Conservation (phyloP, 208 protist species). For the Trypanosoma grayi region DNA sequence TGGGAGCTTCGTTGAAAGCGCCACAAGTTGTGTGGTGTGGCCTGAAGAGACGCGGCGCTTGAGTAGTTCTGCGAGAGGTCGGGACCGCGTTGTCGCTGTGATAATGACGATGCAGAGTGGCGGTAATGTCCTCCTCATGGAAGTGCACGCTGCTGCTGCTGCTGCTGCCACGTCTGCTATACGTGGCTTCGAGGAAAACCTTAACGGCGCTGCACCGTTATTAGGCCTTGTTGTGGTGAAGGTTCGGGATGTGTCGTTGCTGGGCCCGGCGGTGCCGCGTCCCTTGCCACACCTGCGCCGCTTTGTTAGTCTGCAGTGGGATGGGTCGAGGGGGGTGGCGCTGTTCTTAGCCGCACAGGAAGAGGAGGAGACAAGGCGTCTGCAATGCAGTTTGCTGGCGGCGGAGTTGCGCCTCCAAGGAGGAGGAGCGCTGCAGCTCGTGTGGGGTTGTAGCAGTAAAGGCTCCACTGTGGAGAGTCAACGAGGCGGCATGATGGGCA, state of each 20-base stretch:
- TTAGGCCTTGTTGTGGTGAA: conserved; percentile 6
- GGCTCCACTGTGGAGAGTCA: neutral
- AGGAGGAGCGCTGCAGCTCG: neutral
- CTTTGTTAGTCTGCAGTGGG: conserved; percentile 9
- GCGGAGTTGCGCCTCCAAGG: neutral
- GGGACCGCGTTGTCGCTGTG: conserved; percentile 7
- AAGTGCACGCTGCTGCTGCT: neutral
- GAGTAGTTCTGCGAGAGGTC: neutral
- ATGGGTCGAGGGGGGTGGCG: conserved; percentile 1
- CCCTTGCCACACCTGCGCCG: conserved; percentile 5
- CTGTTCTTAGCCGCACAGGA: conserved; percentile 8
- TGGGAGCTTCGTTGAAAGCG: conserved; percentile 31
- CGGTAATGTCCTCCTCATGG: conserved; percentile 18
- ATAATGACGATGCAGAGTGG: conserved; percentile 9
- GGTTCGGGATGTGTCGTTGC: neutral
- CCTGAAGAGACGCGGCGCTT: neutral
- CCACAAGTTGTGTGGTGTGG: conserved; percentile 1
- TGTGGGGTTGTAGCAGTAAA: neutral
- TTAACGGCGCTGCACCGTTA: neutral
- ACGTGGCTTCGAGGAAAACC: neutral
- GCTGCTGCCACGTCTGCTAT: neutral
- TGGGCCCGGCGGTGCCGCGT: neutral
- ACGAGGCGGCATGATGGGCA: neutral
- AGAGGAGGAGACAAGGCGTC: neutral
- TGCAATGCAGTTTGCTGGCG: conserved; percentile 1